Base-by-base conservation (phyloP, 2,329 filamentous ascomycete species). In the Ascochyta clinopodiicola region DNA sequence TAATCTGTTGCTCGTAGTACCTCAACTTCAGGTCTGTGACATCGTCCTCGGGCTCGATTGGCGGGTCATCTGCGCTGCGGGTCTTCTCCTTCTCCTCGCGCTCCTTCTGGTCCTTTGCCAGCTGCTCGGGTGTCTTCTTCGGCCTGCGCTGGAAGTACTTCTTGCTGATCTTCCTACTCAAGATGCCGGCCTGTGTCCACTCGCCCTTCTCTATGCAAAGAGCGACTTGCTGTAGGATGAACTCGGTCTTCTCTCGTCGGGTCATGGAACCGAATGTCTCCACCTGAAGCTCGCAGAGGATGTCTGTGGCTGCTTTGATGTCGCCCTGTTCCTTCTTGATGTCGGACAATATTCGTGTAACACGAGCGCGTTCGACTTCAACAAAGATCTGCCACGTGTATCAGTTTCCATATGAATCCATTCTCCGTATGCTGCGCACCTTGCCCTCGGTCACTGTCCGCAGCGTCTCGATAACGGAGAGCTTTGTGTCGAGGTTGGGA, bases 251-350 rank as follows among this genome's bases (percentile, higher is more conserved):
- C 77, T 99, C 95, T 68, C 95, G 86, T 68, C 95, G 86, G 61
- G 92, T 90, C 95, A 99, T 99, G 21, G 94, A 98, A 8, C 95
- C 95, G 76, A 99, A 99, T 0, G 95, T 99, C 83, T 99, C 95
- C 44, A 99, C 95, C 77, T 99, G 95, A 57, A 99, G 84, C 80
- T 99, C 95, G 79, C 95, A 99, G 34, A 99, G 85, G 60, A 95
- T 95, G 68, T 98, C 94, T 49, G 91, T 89, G 27, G 95, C 95
- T 5, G 91, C 88, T 74, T 91, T 92, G 71, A 96, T 82, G 72
- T 99, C 94, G 62, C 93, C 94, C 79, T 98, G 92, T 63, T 90
- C 81, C 80, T 96, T 97, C 84, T 98, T 98, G 83, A 99, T 98
- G 77, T 97, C 87, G 46, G 95, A 98, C 12, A 99, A 84, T 63